A percentile compares a stretch with the other conserved stretches of the same genome.
These are phyloP conservation scores for Ilex paraguariensis DNA, from an alignment of 305 asterid genomes.

Conservation along the genomic window DNA sequence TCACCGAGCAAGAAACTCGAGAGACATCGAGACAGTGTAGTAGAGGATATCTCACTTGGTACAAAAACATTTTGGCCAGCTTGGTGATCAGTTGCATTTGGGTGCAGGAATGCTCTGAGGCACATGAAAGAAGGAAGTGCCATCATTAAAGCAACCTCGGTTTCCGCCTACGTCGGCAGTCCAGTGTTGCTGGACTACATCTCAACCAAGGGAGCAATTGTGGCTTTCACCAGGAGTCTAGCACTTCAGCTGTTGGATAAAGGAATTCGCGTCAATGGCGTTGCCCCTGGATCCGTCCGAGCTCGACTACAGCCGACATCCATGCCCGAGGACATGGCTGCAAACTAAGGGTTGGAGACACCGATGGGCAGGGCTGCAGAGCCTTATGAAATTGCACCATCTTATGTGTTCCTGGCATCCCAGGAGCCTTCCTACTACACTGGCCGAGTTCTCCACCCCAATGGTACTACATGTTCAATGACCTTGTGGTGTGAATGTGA, in stretches of 20 bases:
- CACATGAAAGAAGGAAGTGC: conserved; percentile 31
- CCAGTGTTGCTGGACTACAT: conserved; percentile 17
- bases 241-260: conserved; percentile 16
- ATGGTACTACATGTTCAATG: conserved; percentile 10
- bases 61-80: not conserved
- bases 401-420: conserved; percentile 28
- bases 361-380: conserved; percentile 28
- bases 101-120: conserved; percentile 26
- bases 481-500: too few species aligned
- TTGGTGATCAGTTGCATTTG: not conserved
- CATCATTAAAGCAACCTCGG: conserved; percentile 32
- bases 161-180: conserved; percentile 16
- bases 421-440: conserved; percentile 26
- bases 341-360: conserved; percentile 12
- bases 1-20: too few species aligned
- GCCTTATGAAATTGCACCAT: conserved; percentile 29
- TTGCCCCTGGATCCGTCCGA: conserved; percentile 28
- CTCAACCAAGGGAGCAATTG: conserved; percentile 30
- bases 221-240: conserved; percentile 25
- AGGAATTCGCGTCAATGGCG: conserved; percentile 22
- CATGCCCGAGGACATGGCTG: conserved; percentile 11
- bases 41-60: too few species aligned
- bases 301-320: conserved; percentile 20
- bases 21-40: too few species aligned
- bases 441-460: conserved; percentile 34